These are phyloP conservation scores for Leptographium procerum DNA, from an alignment of 2,329 filamentous ascomycete species.

Conservation along the genomic window DNA sequence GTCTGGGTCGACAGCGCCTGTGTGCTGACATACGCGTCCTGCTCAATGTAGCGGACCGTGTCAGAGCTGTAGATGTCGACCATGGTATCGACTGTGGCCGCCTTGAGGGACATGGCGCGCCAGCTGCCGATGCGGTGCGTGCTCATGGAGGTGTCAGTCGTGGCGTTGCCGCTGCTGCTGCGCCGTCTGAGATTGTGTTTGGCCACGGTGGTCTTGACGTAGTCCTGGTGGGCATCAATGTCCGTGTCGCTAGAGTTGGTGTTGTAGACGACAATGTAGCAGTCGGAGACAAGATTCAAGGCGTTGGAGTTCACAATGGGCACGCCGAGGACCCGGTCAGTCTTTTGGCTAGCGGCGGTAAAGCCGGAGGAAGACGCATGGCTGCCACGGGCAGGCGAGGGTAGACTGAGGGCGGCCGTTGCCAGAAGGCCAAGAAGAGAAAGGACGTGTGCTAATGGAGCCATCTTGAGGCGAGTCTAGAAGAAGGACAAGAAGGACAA, in stretches of 20 bases:
- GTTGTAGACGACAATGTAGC: conserved; percentile 57
- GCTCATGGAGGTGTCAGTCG: conserved; percentile 19
- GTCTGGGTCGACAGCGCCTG: conserved; percentile 33
- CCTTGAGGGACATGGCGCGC: conserved; percentile 35
- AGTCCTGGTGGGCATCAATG: conserved; percentile 37
- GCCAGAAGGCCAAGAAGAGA: conserved; percentile 7
- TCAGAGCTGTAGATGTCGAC: conserved; percentile 33
- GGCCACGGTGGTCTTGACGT: conserved; percentile 35
- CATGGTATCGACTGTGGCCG: conserved; percentile 22
- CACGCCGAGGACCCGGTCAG: conserved; percentile 21
- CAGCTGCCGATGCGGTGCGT: conserved; percentile 36
- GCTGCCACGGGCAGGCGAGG: conserved; percentile 10
- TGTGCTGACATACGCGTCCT: conserved; percentile 32
- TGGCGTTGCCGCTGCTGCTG: conserved; percentile 5
- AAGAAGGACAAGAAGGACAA: neutral
- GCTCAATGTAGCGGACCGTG: conserved; percentile 31
- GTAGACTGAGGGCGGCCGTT: neutral
- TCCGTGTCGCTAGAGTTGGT: conserved; percentile 34
- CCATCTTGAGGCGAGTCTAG: conserved; percentile 12
- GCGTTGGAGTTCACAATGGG: conserved; percentile 39
- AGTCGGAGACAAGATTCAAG: conserved; percentile 38
- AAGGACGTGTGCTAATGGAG: conserved; percentile 8
- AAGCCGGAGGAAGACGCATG: neutral
- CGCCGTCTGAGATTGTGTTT: conserved; percentile 39
- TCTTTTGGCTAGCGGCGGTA: conserved; percentile 1